Conservation (phyloP, 352 stramenopile genomes). For the Phytophthora macrochlamydospora region DNA sequence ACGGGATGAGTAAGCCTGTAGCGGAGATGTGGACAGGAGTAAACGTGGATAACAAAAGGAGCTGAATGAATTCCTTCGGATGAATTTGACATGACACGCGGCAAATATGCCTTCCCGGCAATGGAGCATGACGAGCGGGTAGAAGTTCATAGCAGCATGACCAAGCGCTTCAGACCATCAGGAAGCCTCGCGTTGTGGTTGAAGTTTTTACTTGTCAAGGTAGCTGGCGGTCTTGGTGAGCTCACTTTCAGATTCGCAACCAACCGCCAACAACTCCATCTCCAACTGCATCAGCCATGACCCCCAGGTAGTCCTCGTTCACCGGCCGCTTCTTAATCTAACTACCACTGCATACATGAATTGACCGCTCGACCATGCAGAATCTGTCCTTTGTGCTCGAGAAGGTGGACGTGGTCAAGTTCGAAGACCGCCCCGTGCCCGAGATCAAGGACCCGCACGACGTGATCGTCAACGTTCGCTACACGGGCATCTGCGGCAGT, state of each 20-base stretch:
- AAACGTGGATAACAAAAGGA: background rate
- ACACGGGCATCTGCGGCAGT: constrained; percentile 35
- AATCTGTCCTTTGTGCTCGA: constrained; percentile 36
- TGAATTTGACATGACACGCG: background rate
- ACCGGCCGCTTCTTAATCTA: no score
- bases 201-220: background rate
- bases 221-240: background rate
- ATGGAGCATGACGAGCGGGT: background rate
- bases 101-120: background rate
- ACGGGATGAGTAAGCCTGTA: constrained; percentile 2
- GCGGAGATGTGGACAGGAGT: background rate
- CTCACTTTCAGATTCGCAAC: background rate
- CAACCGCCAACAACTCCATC: background rate
- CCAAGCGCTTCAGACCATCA: background rate
- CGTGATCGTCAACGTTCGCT: constrained; percentile 31
- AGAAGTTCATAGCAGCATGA: background rate
- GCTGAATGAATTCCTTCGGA: background rate
- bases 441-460: constrained; percentile 29
- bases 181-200: background rate
- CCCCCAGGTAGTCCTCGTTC: no score
- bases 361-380: background rate
- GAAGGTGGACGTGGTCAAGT: constrained; percentile 30
- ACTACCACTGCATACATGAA: no score
- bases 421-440: constrained; percentile 29
- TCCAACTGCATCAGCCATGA: no score